A percentile compares a stretch with the other conserved stretches of the same genome.
Evolutionary conservation across 2,329 filamentous ascomycete genomes (phyloP).

Genomic region (Pestalotiopsis sp.): DNA sequence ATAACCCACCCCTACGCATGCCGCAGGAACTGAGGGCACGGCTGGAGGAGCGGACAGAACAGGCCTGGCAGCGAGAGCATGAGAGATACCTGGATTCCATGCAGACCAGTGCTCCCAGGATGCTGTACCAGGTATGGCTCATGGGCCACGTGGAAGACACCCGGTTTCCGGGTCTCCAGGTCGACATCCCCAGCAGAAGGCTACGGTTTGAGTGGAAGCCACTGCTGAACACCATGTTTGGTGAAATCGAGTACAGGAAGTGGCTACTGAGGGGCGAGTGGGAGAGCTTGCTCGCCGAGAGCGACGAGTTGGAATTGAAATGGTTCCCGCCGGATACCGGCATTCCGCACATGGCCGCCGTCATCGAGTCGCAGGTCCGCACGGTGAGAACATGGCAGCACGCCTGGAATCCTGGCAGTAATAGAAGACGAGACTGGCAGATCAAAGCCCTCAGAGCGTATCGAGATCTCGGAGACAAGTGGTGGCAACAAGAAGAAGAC

Average conservation of each 20-base stretch:
- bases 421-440: slow-evolving; percentile 4
- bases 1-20: neutral
- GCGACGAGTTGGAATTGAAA: neutral
- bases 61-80: slow-evolving; percentile 1
- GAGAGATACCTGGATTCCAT: neutral
- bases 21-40: neutral
- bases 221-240: slow-evolving; percentile 4
- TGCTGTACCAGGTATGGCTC: slow-evolving; percentile 3
- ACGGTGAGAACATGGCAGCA: neutral
- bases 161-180: neutral
- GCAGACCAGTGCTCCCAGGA: neutral
- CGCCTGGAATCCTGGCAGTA: neutral
- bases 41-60: neutral
- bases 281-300: neutral
- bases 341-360: neutral
- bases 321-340: neutral
- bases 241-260: slow-evolving; percentile 10
- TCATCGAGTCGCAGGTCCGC: slow-evolving; percentile 3
- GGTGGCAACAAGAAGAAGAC: neutral
- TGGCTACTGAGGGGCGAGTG: neutral
- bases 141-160: neutral
- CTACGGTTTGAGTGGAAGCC: slow-evolving; percentile 4
- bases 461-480: neutral
- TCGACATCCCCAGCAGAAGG: neutral
- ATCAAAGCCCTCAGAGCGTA: neutral